These are phyloP conservation scores for Priceomyces melissophilus DNA, from an alignment of 805 yeast species.

Conservation along the genomic window DNA sequence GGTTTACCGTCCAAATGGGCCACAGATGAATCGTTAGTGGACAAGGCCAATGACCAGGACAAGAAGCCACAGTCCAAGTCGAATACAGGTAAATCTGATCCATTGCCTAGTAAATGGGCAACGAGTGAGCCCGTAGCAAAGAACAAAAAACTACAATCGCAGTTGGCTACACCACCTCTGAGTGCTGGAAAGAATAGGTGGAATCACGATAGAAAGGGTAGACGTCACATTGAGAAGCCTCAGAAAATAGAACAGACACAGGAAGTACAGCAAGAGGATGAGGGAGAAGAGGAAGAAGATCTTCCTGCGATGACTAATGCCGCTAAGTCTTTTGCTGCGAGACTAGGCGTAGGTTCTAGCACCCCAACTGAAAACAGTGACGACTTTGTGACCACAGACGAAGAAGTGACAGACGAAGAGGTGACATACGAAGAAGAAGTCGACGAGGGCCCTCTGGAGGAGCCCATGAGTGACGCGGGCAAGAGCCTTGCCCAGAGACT, in stretches of 20 bases:
- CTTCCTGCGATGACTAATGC: conserved; percentile 28
- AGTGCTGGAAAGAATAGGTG: conserved; percentile 1
- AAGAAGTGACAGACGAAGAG: conserved; percentile 1
- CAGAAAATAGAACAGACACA: neutral
- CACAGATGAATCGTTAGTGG: conserved; percentile 21
- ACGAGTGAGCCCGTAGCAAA: conserved; percentile 5
- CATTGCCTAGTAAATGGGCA: conserved; percentile 36
- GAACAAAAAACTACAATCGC: neutral
- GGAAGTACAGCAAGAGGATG: conserved; percentile 8
- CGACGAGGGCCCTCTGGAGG: conserved; percentile 3
- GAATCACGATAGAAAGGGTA: neutral
- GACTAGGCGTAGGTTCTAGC: conserved; percentile 20
- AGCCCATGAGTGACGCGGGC: conserved; percentile 27
- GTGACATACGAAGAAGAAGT: neutral
- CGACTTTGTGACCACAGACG: conserved; percentile 6
- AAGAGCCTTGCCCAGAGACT: conserved; percentile 30
- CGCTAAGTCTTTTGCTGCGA: conserved; percentile 29
- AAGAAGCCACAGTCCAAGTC: neutral
- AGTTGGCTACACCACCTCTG: too few relatives aligned
- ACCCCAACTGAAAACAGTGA: conserved; percentile 4
- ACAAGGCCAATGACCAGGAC: conserved; percentile 24
- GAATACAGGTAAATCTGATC: conserved; percentile 9
- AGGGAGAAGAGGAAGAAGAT: conserved; percentile 11
- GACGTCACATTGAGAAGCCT: neutral
- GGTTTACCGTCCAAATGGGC: conserved; percentile 35